These are phyloP conservation scores for Metarhizium anisopliae DNA, from an alignment of 2,329 filamentous ascomycete species.

Conservation along the genomic window DNA sequence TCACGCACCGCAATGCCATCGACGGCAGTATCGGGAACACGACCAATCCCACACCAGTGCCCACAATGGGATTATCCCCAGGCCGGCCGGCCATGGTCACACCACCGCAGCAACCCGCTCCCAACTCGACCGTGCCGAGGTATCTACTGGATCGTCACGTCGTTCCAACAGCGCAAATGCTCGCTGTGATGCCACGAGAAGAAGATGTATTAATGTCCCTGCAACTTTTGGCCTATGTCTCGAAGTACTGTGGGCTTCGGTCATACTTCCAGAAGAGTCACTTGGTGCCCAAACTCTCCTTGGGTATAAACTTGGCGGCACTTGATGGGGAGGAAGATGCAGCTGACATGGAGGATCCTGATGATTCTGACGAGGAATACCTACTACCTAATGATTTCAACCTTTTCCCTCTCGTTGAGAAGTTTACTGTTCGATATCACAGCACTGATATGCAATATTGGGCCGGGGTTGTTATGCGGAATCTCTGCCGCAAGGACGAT, in stretches of 20 bases:
- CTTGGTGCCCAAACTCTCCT: constrained; percentile 82
- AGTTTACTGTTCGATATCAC: constrained; percentile 93
- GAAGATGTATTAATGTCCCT: constrained; percentile 98
- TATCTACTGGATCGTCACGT: constrained; percentile 70
- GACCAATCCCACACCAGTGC: constrained; percentile 55
- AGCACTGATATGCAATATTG: constrained; percentile 99
- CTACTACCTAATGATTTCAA: constrained; percentile 91
- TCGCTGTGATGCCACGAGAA: constrained; percentile 89
- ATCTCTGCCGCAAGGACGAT: constrained; percentile 96
- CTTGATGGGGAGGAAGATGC: constrained; percentile 60
- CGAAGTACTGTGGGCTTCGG: constrained; percentile 94
- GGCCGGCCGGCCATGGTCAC: constrained; percentile 61
- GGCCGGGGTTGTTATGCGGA: constrained; percentile 98
- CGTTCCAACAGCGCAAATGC: constrained; percentile 60
- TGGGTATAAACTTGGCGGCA: constrained; percentile 73
- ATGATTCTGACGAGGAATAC: constrained; percentile 75
- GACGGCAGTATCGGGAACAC: constrained; percentile 79
- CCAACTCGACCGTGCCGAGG: constrained; percentile 63
- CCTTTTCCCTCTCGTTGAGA: constrained; percentile 96
- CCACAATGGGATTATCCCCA: constrained; percentile 64
- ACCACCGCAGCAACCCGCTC: constrained; percentile 65
- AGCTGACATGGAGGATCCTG: constrained; percentile 31
- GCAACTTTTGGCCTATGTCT: constrained; percentile 92
- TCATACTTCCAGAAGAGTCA: constrained; percentile 95
- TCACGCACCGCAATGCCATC: constrained; percentile 74